Conservation (phyloP, 2,329 filamentous ascomycete species). For the Fusarium floridanum region DNA sequence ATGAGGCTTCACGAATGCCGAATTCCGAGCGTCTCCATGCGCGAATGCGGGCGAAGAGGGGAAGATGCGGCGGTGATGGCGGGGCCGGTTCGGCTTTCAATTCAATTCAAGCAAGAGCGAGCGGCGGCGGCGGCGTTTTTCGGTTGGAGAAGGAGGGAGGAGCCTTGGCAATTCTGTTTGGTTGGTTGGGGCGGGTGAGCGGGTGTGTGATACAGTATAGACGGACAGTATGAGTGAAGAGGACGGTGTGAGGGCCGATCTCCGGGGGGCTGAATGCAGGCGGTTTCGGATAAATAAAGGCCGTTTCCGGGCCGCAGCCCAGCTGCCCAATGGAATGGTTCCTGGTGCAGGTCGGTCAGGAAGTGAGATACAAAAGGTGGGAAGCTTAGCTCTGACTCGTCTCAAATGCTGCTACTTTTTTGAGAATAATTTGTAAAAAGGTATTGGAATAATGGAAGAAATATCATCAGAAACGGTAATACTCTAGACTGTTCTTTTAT, state of each 20-base stretch:
- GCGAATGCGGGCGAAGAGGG: constrained; percentile 43
- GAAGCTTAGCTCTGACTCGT: background rate
- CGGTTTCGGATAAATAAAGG: constrained; percentile 26
- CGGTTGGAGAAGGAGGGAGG: constrained; percentile 13
- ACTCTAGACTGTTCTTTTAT: background rate
- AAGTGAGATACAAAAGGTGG: background rate
- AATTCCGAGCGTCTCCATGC: constrained; percentile 51
- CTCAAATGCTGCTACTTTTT: background rate
- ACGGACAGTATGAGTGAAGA: constrained; percentile 13
- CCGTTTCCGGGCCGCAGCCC: constrained; percentile 12
- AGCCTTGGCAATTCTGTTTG: constrained; percentile 27
- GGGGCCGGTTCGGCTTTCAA: constrained; percentile 44
- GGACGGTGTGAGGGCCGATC: constrained; percentile 17
- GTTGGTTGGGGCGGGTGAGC: constrained; percentile 20
- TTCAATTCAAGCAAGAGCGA: constrained; percentile 1
- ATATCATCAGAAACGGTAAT: background rate
- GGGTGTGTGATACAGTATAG: background rate
- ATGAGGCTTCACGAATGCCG: constrained; percentile 51
- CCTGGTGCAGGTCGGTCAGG: background rate
- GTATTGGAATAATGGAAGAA: background rate
- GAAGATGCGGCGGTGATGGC: constrained; percentile 40
- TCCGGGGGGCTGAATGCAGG: constrained; percentile 15
- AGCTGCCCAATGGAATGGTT: background rate
- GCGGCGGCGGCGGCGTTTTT: background rate
- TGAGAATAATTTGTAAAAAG: background rate